Conservation (phyloP, 192 early-diverging fungal genomes). For the Geranomyces variabilis region DNA sequence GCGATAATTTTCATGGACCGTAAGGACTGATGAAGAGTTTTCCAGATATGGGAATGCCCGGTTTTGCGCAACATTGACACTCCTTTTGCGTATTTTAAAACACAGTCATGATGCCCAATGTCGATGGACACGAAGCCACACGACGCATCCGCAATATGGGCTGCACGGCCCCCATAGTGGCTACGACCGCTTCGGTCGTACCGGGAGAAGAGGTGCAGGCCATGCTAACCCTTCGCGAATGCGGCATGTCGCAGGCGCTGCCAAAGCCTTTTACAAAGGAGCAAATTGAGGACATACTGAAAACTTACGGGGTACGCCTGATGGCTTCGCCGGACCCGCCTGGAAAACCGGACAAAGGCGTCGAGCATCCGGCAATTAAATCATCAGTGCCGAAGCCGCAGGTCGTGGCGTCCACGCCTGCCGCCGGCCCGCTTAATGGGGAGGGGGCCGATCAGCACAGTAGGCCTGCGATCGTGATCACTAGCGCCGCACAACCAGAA, state of each 20-base stretch:
- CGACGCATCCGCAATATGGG: slow-evolving; percentile 19
- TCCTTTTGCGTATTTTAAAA: too few species aligned
- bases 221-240: slow-evolving; percentile 1
- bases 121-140: slow-evolving; percentile 37
- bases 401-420: too few species aligned
- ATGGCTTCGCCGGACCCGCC: not conserved
- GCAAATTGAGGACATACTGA: slow-evolving; percentile 7
- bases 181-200: slow-evolving; percentile 32
- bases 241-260: slow-evolving; percentile 21
- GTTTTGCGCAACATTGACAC: too few species aligned
- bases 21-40: not conserved
- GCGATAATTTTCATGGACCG: slow-evolving; percentile 29
- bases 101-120: slow-evolving; percentile 22
- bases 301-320: not conserved
- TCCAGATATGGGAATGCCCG: too few species aligned
- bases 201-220: slow-evolving; percentile 25
- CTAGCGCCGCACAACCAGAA: too few species aligned
- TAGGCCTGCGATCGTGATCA: too few species aligned
- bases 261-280: slow-evolving; percentile 33
- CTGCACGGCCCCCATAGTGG: slow-evolving; percentile 22
- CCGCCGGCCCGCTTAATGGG: too few species aligned
- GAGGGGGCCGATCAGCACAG: too few species aligned
- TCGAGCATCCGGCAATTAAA: too few species aligned
- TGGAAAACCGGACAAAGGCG: too few species aligned
- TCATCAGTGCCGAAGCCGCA: too few species aligned